Percentiles rank a stretch among this genome's conserved stretches.
These are phyloP conservation scores for Phaeomoniella chlamydospora DNA, from an alignment of 2,329 filamentous ascomycete genomes.

Conservation along the genomic window DNA sequence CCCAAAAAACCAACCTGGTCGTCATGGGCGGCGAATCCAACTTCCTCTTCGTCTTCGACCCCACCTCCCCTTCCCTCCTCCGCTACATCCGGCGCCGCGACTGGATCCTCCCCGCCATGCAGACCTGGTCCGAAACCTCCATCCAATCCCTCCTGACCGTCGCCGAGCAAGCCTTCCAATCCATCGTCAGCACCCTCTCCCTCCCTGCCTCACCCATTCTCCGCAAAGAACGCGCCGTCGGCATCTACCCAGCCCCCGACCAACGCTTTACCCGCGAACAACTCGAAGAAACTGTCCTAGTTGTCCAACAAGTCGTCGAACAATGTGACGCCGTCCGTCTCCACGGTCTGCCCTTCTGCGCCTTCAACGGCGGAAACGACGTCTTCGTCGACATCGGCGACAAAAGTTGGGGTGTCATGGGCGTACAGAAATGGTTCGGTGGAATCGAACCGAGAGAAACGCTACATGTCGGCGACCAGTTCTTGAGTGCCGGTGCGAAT, in stretches of 20 bases:
- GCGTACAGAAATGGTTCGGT: conserved; percentile 83
- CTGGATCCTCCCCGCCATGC: conserved; percentile 46
- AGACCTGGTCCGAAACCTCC: conserved; percentile 41
- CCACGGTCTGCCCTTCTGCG: conserved; percentile 64
- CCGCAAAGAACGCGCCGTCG: conserved; percentile 77
- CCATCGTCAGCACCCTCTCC: conserved; percentile 66
- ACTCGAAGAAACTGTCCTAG: conserved; percentile 88
- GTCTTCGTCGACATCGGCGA: conserved; percentile 98
- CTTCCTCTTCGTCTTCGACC: conserved; percentile 75
- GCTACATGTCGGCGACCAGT: conserved; percentile 90
- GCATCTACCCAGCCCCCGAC: conserved; percentile 50
- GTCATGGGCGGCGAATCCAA: conserved; percentile 95
- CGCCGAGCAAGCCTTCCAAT: conserved; percentile 68
- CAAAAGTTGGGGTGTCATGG: conserved; percentile 88
- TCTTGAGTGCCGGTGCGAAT: conserved; percentile 85
- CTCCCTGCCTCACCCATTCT: conserved; percentile 61
- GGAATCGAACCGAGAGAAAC: conserved; percentile 62
- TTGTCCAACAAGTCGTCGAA: conserved; percentile 85
- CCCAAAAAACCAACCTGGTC: conserved; percentile 64
- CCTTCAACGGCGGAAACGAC: conserved; percentile 95
- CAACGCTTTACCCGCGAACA: conserved; percentile 69
- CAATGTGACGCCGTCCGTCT: neutral
- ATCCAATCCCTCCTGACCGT: conserved; percentile 74
- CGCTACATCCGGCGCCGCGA: conserved; percentile 43
- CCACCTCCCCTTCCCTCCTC: conserved; percentile 50